Percentiles rank a stretch among this genome's conserved stretches.
Conservation (phyloP, 345 rosid species). For the Salix exigua region DNA sequence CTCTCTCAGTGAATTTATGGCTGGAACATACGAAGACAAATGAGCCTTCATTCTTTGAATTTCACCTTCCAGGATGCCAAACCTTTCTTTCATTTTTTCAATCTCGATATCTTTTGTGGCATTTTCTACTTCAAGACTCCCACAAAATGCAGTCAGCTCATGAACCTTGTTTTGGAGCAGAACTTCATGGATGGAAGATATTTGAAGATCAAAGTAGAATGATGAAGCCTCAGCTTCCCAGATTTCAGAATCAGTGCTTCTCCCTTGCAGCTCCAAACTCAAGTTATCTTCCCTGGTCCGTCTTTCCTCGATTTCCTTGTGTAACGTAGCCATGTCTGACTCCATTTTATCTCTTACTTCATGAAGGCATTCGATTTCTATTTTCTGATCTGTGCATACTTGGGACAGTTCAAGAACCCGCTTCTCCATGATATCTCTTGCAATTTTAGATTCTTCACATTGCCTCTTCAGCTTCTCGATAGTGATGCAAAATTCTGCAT, state of each 20-base stretch:
- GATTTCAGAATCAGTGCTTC: conserved; percentile 67
- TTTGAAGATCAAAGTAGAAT: conserved; percentile 81
- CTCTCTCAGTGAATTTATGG: conserved; percentile 17
- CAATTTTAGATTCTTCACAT: conserved; percentile 43
- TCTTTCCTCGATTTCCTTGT: conserved; percentile 46
- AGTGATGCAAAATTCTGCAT: conserved; percentile 47
- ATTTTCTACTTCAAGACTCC: conserved; percentile 20
- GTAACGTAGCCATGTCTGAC: conserved; percentile 37
- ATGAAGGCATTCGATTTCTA: conserved; percentile 47
- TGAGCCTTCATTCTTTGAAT: conserved; percentile 24
- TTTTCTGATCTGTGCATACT: conserved; percentile 34
- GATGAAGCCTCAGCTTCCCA: conserved; percentile 92
- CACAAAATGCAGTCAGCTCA: conserved; percentile 26
- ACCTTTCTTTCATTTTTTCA: conserved; percentile 20
- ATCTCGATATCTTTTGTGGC: conserved; percentile 21
- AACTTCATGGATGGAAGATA: conserved; percentile 62
- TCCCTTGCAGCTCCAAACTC: conserved; percentile 74
- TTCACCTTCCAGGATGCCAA: conserved; percentile 21
- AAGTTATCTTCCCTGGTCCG: conserved; percentile 57
- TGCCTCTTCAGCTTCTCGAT: conserved; percentile 64
- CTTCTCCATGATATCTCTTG: conserved; percentile 39
- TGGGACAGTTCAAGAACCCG: conserved; percentile 40
- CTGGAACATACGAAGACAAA: conserved; percentile 28
- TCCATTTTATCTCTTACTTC: conserved; percentile 50
- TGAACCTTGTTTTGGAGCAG: conserved; percentile 45